Base-by-base conservation (phyloP, 1,284 basidiomycete genomes). In the Lentinula novae-zelandiae region DNA sequence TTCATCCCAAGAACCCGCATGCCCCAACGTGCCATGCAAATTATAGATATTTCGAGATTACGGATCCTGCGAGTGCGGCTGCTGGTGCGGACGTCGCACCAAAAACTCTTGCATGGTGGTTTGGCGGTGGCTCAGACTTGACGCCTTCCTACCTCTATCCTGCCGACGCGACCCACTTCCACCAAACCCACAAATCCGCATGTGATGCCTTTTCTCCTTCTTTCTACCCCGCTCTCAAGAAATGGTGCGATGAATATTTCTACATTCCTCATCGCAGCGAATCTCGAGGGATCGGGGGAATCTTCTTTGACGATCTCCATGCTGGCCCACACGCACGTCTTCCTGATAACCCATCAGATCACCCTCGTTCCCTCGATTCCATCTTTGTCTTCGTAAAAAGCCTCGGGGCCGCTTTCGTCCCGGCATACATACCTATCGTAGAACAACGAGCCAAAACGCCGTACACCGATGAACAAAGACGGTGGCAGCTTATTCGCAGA, bases 201-300 rank as follows among this genome's bases (percentile, higher is more conserved):
- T 96, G 93, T 72, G 90, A 92, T 68, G 72, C 77, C 46, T 88
- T 95, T 72, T 86, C 92, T 52, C 63, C 78, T 2, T 76, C 78
- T 33, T 83, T 96, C 63, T 94, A 95, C 76, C 83, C 85, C 3
- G 76, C 80, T 1, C 95, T 96, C 84, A 99, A 99, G 74, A 82
- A 84, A 67, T 98, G 95, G 95, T 98, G 96, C 78, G 97, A 99
- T 77, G 87, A 93, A 71, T 99, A 99, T 79, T 99, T 99, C 75
- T 90, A 81, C 76, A 89, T 98, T 68, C 82, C 92, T n/a, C 96
- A 99, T 72, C 87, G 96, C n/a, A 76, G 80, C 36, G 96, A 99
- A 76, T 77, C 86, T 1, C 86, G 96, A 27, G 97, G 97, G 2
- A 77, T 99, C 44, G 97, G 97, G 22, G 97, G 97, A 0, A 81